phyloP scores from a whole-genome alignment of 2,329 filamentous ascomycete genomes.

The Aspergillus ibericus region DNA sequence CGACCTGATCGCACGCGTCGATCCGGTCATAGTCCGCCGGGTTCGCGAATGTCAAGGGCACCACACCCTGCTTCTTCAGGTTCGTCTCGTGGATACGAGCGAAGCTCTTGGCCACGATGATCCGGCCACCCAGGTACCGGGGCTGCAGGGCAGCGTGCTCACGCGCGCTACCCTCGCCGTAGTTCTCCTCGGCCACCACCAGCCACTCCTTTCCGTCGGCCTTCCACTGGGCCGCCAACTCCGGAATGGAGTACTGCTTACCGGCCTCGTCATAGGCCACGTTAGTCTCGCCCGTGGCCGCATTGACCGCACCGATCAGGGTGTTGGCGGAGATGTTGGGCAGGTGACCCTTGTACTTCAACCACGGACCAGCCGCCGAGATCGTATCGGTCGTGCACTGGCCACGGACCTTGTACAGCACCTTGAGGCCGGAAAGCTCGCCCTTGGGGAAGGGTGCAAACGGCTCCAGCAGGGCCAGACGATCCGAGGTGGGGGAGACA shows the following conservation, averaged over 20 bases:
- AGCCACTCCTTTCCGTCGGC: slow-evolving; percentile 75
- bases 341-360: slow-evolving; percentile 98
- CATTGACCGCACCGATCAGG: slow-evolving; percentile 90
- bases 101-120: slow-evolving; percentile 84
- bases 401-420: slow-evolving; percentile 93
- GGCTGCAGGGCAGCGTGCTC: slow-evolving; percentile 90
- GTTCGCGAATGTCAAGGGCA: slow-evolving; percentile 86
- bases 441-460: slow-evolving; percentile 77
- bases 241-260: slow-evolving; percentile 73
- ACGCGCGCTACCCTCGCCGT: slow-evolving; percentile 84
- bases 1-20: slow-evolving; percentile 77
- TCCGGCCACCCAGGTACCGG: slow-evolving; percentile 79
- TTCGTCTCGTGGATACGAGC: slow-evolving; percentile 95
- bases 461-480: slow-evolving; percentile 86
- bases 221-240: slow-evolving; percentile 83
- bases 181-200: slow-evolving; percentile 96
- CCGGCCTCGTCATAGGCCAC: slow-evolving; percentile 85
- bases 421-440: slow-evolving; percentile 75
- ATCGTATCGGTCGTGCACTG: slow-evolving; percentile 99
- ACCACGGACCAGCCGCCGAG: slow-evolving; percentile 92
- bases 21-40: slow-evolving; percentile 86
- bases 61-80: slow-evolving; percentile 94
- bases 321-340: slow-evolving; percentile 98
- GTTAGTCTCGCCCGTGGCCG: slow-evolving; percentile 89
- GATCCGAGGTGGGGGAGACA: slow-evolving; percentile 83